A percentile compares a stretch with the other conserved stretches of the same genome.
Evolutionary conservation across 2,329 filamentous ascomycete genomes (phyloP).

Genomic region (Alternaria alternata): DNA sequence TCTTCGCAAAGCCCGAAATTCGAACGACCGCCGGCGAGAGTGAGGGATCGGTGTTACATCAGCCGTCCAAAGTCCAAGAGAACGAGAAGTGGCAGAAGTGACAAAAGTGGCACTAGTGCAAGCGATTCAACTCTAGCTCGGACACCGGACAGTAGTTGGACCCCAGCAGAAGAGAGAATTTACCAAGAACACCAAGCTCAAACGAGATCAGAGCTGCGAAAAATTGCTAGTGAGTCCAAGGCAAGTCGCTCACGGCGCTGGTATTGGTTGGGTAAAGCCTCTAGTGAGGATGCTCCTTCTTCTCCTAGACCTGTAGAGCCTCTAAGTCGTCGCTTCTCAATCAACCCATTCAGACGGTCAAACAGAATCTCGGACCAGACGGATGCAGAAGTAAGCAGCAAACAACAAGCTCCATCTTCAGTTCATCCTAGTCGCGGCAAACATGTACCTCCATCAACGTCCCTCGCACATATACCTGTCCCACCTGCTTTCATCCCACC

Average conservation of each 20-base stretch:
- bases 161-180: conserved; percentile 7
- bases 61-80: conserved; percentile 15
- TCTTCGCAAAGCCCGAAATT: conserved; percentile 15
- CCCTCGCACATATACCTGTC: conserved; percentile 27
- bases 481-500: conserved; percentile 40
- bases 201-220: conserved; percentile 22
- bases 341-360: conserved; percentile 31
- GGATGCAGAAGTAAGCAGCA: conserved; percentile 13
- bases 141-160: conserved; percentile 18
- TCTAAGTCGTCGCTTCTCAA: conserved; percentile 16
- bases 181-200: conserved; percentile 17
- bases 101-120: conserved; percentile 8
- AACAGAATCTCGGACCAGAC: conserved; percentile 21
- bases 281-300: conserved; percentile 21
- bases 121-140: conserved; percentile 22
- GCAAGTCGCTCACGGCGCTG: conserved; percentile 26
- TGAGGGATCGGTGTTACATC: conserved; percentile 25
- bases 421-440: background rate
- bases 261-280: conserved; percentile 27
- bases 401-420: conserved; percentile 5
- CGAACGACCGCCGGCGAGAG: conserved; percentile 16
- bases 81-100: conserved; percentile 16
- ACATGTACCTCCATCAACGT: background rate
- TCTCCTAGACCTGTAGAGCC: conserved; percentile 6
- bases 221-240: conserved; percentile 24